phyloP scores from a whole-genome alignment of 2,329 filamentous ascomycete genomes.

The Cadophora gregata region DNA sequence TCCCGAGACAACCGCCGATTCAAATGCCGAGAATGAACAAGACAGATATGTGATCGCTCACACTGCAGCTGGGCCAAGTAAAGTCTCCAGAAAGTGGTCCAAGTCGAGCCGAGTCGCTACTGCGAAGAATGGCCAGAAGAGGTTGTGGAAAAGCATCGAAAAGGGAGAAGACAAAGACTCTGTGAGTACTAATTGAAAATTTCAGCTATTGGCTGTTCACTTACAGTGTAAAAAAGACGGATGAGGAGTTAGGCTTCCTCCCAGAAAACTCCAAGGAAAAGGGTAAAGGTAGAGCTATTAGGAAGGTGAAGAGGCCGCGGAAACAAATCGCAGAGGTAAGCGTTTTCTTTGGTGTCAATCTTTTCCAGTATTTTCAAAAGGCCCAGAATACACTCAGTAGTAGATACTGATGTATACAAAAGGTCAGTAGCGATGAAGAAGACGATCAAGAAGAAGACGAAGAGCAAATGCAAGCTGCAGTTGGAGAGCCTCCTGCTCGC shows the following conservation, averaged over 20 bases:
- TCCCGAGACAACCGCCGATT: not conserved
- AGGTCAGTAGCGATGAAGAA: not conserved
- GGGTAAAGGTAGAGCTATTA: slow-evolving; percentile 2
- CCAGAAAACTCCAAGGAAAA: not conserved
- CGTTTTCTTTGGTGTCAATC: not conserved
- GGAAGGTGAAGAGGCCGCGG: not conserved
- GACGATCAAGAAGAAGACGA: not conserved
- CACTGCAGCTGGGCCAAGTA: not conserved
- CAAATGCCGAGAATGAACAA: not conserved
- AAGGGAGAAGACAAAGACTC: not conserved
- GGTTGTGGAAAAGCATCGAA: not conserved
- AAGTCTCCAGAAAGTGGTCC: not conserved
- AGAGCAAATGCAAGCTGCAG: not conserved
- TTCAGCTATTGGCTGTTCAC: not conserved
- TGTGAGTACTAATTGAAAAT: not conserved
- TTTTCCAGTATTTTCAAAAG: not conserved
- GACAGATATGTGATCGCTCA: not conserved
- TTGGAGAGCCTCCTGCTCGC: too few species aligned
- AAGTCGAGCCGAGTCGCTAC: too few species aligned
- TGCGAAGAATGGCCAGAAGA: not conserved
- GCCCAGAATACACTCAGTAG: not conserved
- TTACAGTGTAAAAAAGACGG: not conserved
- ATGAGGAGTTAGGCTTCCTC: not conserved
- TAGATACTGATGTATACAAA: not conserved
- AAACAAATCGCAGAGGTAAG: not conserved